Percentiles rank a stretch among this genome's conserved stretches.
phyloP scores from a whole-genome alignment of 441 rosid species.

The Hypseocharis bilobata region DNA sequence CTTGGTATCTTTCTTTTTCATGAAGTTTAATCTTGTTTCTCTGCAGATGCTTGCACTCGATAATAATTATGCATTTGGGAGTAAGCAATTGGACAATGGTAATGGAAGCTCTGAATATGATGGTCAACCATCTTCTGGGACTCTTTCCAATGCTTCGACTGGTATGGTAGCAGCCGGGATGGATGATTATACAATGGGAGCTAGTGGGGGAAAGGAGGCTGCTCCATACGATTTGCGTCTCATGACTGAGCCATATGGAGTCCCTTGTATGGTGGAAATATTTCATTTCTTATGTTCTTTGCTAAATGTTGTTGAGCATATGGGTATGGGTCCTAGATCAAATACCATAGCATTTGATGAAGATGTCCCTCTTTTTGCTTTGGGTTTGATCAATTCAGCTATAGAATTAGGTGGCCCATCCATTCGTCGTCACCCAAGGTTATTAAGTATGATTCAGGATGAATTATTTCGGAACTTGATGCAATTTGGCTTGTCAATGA shows the following conservation, averaged over 20 bases:
- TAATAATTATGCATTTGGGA: constrained; percentile 42
- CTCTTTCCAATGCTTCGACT: constrained; percentile 36
- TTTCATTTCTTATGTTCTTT: constrained; percentile 76
- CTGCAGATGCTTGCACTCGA: constrained; percentile 50
- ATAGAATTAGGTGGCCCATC: constrained; percentile 79
- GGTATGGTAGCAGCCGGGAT: constrained; percentile 29
- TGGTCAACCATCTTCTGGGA: constrained; percentile 36
- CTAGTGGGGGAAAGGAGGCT: constrained; percentile 38
- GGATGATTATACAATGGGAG: constrained; percentile 40
- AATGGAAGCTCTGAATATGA: constrained; percentile 35
- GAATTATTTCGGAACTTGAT: constrained; percentile 70
- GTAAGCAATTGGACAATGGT: constrained; percentile 54
- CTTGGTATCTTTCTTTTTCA: background rate
- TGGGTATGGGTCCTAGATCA: constrained; percentile 51
- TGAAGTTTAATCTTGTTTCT: constrained; percentile 15
- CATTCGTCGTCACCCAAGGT: constrained; percentile 47
- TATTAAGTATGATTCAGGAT: constrained; percentile 62
- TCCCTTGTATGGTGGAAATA: constrained; percentile 89
- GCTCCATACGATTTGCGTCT: constrained; percentile 38
- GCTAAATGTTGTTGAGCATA: constrained; percentile 55
- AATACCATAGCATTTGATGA: constrained; percentile 78
- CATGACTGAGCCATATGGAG: constrained; percentile 71
- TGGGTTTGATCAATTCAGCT: constrained; percentile 81
- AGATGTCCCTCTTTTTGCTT: constrained; percentile 87
- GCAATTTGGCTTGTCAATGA: constrained; percentile 85